These are phyloP conservation scores for Collybia nuda DNA, from an alignment of 768 basidiomycete genomes.

Conservation along the genomic window DNA sequence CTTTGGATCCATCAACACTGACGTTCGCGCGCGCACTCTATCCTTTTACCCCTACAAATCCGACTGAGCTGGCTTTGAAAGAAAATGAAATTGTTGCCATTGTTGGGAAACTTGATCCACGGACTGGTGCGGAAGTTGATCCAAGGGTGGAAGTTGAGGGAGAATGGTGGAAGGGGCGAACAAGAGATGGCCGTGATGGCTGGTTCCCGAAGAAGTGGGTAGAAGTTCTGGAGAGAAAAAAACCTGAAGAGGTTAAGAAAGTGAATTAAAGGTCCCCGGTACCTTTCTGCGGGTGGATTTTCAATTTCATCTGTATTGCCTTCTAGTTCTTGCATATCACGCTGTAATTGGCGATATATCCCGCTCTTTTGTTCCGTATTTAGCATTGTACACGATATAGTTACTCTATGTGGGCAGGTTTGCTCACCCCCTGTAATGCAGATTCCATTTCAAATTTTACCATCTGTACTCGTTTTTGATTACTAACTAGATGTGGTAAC, in stretches of 20 bases:
- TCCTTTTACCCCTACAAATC: slow-evolving; percentile 71
- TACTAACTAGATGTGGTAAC: not conserved
- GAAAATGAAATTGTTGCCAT: slow-evolving; percentile 95
- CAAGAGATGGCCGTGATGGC: slow-evolving; percentile 86
- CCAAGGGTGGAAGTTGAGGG: slow-evolving; percentile 59
- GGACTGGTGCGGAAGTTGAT: slow-evolving; percentile 67
- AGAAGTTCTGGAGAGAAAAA: slow-evolving; percentile 56
- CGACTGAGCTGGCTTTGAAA: slow-evolving; percentile 77
- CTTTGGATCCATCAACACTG: slow-evolving; percentile 76
- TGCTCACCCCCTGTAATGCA: not conserved
- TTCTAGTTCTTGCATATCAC: too few species aligned
- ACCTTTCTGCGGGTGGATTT: not conserved
- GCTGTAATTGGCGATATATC: too few species aligned
- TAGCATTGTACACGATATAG: not conserved
- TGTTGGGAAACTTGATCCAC: slow-evolving; percentile 74
- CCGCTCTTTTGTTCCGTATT: not conserved
- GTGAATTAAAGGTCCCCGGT: slow-evolving; percentile 11
- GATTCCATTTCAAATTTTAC: not conserved
- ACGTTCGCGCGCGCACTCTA: slow-evolving; percentile 84
- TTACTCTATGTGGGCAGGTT: not conserved
- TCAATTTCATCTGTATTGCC: too few species aligned
- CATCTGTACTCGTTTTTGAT: not conserved
- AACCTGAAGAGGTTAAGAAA: slow-evolving; percentile 24
- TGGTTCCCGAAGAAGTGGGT: slow-evolving; percentile 97
- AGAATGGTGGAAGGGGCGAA: slow-evolving; percentile 96